phyloP scores from a whole-genome alignment of 83 land plant species.

The Picea abies region DNA sequence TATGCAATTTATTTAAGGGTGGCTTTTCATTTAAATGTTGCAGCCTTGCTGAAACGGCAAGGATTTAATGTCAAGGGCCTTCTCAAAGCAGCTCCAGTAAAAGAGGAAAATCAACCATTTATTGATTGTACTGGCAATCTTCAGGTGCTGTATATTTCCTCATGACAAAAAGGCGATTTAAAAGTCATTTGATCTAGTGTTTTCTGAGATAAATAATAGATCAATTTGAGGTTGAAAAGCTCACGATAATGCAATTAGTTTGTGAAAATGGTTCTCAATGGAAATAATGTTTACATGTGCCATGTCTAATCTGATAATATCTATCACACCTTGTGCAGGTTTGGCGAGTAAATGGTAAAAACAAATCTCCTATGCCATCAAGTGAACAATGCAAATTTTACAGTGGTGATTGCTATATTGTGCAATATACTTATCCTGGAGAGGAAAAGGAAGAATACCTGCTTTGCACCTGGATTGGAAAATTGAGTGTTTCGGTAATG shows the following conservation, averaged over 20 bases:
- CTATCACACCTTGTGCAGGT: slow-evolving; percentile 54
- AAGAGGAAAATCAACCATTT: slow-evolving; percentile 72
- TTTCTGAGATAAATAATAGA: neutral
- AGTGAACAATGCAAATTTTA: slow-evolving; percentile 70
- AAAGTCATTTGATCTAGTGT: neutral
- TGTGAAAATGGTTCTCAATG: neutral
- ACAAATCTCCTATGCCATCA: slow-evolving; percentile 50
- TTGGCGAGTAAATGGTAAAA: slow-evolving; percentile 79
- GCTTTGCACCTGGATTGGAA: slow-evolving; percentile 88
- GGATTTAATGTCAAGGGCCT: slow-evolving; percentile 96
- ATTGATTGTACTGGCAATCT: slow-evolving; percentile 82
- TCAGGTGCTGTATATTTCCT: slow-evolving; percentile 45
- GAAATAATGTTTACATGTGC: neutral
- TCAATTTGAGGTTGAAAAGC: neutral
- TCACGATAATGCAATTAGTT: neutral
- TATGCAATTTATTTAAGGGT: neutral
- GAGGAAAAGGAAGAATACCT: slow-evolving; percentile 78
- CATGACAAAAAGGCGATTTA: neutral
- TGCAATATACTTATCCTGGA: slow-evolving; percentile 83
- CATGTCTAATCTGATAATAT: neutral
- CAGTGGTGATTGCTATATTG: slow-evolving; percentile 82
- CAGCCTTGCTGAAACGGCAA: slow-evolving; percentile 90
- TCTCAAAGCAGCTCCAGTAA: slow-evolving; percentile 78
- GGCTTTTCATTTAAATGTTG: slow-evolving; percentile 10
- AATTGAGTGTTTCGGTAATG: slow-evolving; percentile 64